Evolutionary conservation across 768 basidiomycete genomes (phyloP), one percentile per base, ranked within the genome.

Genomic region (Suillus placidus): DNA sequence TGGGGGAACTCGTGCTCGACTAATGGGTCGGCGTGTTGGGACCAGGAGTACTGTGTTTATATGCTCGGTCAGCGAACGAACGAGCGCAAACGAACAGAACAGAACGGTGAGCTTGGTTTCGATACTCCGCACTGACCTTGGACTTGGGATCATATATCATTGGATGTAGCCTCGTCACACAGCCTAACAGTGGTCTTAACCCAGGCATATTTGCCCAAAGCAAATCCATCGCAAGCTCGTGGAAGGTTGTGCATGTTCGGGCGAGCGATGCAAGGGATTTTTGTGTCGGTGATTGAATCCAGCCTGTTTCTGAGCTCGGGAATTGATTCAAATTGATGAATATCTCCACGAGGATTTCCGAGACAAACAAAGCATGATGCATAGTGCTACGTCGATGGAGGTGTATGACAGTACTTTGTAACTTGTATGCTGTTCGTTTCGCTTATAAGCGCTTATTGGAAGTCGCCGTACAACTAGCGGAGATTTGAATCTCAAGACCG

Each of bases 241-340:
- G n/a, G 26, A 63, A 60, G 18, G 57, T 63, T 61, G 32, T 63
- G 56, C 62, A 63, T 60, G 62, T 63, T 57, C 37, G 40, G 18
- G 62, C 62, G 14, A 63, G 52, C 8, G 57, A 58, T 32, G 37
- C 37, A 30, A 63, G 42, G 37, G 62, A 40, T 61, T 13, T 20
- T 6, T 8, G 23, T 9, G 38, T 38, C 5, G 18, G 1, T 18
- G 57, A 58, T 30, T 12, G 57, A 20, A 30, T 18, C 52, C 30
- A 32, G 30, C 51, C 51, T 9, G 0, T 14, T 18, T 26, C 6
- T 14, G 51, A 16, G 4, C 5, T 26, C 3, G 4, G 38, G 16
- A 18, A 9, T 14, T 58, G 23, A 58, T 40, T 18, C 38, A 58
- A 58, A 38, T 18, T 40, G 5, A 18, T 6, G 26, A 58, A 26